Evolutionary conservation across 2,329 filamentous ascomycete species (phyloP), one percentile per base, ranked within the genome.

Genomic region (Colletotrichum melonis): DNA sequence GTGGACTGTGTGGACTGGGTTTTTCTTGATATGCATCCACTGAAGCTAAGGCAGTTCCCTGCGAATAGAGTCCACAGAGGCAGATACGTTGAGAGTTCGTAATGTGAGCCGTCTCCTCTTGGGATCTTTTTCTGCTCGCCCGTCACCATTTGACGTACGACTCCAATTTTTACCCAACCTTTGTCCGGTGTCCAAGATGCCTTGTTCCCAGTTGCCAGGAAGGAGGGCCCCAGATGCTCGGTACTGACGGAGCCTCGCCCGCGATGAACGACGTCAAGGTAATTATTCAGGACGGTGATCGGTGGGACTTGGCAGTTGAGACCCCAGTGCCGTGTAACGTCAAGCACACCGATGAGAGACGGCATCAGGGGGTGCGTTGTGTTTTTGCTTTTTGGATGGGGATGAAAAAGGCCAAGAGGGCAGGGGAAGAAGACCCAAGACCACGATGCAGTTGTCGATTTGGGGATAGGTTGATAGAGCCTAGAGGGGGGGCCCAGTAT

Each of bases 261-360:
- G 66, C 60, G 62, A 38, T 14, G 55, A 65, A 70, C 70, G 66
- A 73, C 70, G 70, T 73, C 70, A 73, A 55, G 66, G 66, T 65
- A 70, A 73, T 73, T 69, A 64, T 56, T 54, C 69, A 73, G 70
- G 66, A 73, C 66, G 70, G 46, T 70, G 70, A 73, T 73, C 70
- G 60, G 70, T 73, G 70, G 63, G 11, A 57, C 54, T 46, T 35
- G 70, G 63, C 5, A 57, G 38, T 46, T 35, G 58, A 22, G 57
- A 58, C 32, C n/a, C 64, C 58, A 49, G 28, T 59, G 38, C 59
- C 54, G 54, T 69, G 69, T 69, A 69, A 64, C 66, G 59, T 69
- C 59, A 62, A 59, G 59, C 66, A 56, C 66, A 59, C 55, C 24
- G 52, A 30, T 60, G 69, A 55, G 54, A 63, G 22, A 28, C 56